phyloP scores from a whole-genome alignment of 495 filamentous ascomycete genomes.

The Immersiella caudata region DNA sequence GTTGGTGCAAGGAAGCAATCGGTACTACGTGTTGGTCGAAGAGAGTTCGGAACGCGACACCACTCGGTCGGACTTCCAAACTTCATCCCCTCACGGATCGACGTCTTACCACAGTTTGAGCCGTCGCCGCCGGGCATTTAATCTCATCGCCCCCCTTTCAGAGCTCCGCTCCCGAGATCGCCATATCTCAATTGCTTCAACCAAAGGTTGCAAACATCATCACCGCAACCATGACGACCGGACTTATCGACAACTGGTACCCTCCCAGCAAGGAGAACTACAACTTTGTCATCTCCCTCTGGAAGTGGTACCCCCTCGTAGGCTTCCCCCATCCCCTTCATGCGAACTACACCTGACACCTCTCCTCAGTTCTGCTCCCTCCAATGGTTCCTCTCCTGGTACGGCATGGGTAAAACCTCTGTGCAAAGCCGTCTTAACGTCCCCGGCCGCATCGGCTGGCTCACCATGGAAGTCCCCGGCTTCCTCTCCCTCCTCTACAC shows the following conservation, averaged over 20 bases:
- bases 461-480: constrained; percentile 80
- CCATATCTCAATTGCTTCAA: background rate
- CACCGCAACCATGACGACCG: constrained; percentile 20
- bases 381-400: constrained; percentile 67
- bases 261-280: constrained; percentile 57
- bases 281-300: constrained; percentile 54
- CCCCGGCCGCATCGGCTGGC: constrained; percentile 86
- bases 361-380: constrained; percentile 53
- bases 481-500: constrained; percentile 77
- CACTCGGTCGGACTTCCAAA: background rate
- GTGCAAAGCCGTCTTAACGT: constrained; percentile 71
- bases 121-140: background rate
- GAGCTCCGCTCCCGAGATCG: background rate
- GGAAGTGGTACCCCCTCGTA: constrained; percentile 52
- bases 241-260: constrained; percentile 50
- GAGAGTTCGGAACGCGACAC: background rate
- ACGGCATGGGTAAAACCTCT: constrained; percentile 88
- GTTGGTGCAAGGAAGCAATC: background rate
- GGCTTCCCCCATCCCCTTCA: constrained; percentile 8
- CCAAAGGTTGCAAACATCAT: background rate
- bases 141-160: background rate
- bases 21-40: background rate
- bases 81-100: background rate
- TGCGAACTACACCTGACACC: background rate
- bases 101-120: background rate